Conservation (phyloP, 2,329 filamentous ascomycete species). For the Volutella citrinella region DNA sequence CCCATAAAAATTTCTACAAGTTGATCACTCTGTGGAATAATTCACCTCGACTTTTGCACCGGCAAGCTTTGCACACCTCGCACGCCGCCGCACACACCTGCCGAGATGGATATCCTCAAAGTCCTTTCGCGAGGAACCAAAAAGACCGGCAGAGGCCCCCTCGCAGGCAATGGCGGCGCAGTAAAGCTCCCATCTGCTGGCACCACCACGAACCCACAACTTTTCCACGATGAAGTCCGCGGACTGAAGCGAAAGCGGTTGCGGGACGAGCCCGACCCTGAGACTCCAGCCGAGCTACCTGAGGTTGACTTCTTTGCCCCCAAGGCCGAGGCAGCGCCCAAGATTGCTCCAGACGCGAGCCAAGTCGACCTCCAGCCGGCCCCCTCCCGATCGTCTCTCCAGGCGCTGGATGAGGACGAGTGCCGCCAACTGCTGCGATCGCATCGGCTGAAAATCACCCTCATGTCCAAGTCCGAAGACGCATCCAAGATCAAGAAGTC, state of each 20-base stretch:
- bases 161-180: slow-evolving; percentile 26
- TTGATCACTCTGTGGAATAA: too few relatives aligned
- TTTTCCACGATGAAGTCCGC: slow-evolving; percentile 59
- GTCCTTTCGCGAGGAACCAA: slow-evolving; percentile 70
- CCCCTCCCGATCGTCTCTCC: slow-evolving; percentile 23
- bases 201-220: slow-evolving; percentile 62
- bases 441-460: slow-evolving; percentile 80
- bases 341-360: slow-evolving; percentile 23
- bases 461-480: slow-evolving; percentile 57
- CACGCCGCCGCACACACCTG: too few relatives aligned
- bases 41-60: too few relatives aligned
- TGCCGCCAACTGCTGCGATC: slow-evolving; percentile 71
- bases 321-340: slow-evolving; percentile 34
- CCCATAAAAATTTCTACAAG: too few relatives aligned
- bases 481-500: slow-evolving; percentile 49
- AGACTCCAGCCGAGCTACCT: slow-evolving; percentile 34
- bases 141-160: slow-evolving; percentile 39
- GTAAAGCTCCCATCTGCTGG: slow-evolving; percentile 62
- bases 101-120: slow-evolving; percentile 71
- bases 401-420: slow-evolving; percentile 62
- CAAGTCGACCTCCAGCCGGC: slow-evolving; percentile 26
- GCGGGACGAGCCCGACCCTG: slow-evolving; percentile 32
- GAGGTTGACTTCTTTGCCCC: slow-evolving; percentile 60
- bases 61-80: too few relatives aligned
- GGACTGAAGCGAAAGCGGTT: slow-evolving; percentile 56